Base-by-base conservation (phyloP, 495 filamentous ascomycete species). In the Aspergillus biplanus region DNA sequence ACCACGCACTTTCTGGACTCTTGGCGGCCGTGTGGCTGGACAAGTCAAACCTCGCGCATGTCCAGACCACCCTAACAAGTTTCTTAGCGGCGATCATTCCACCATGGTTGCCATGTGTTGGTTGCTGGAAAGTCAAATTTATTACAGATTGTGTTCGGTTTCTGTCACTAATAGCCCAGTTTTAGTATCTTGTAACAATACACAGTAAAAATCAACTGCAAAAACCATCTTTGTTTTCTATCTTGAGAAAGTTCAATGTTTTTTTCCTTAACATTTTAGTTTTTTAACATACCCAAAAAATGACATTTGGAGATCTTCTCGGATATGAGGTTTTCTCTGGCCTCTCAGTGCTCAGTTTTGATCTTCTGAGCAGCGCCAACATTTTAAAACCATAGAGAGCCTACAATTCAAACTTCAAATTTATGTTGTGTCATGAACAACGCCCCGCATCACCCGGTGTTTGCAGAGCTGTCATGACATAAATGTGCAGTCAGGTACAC, bases 91-190 rank as follows among this genome's bases (percentile, higher is more conserved):
- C 65, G 68, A 70, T 70, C 68, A 70, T 67, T 70, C 65, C 67
- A 63, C 62, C 65, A 54, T 67, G 68, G 68, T 67, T 70, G 65
- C 68, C 68, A 70, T 70, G 68, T 70, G 68, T 70, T 60, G 54
- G 31, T 47, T 47, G 61, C 61, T 66, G 42, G 61, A 65, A 69
- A 67, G 65, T 59, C 65, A 69, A 69, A 67, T 58, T 31, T 48
- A 53, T 49, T 27, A 27, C 21, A 27, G 21, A 27, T 27, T 27
- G 16, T 9, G 50, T 55, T 56, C 31, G 18, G 37, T 47, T 46
- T 31, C 46, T 27, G 42, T 44, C 44, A 39, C 52, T 55, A 18
- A 33, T 27, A 27, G 21, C 21, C 21, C n/a, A 37, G 15, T 56
- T 39, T 56, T 37, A 37, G 15, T 8, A 6, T 39, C 32, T 21